These are phyloP conservation scores for Pyracantha coccinea DNA, from an alignment of 331 rosid genomes.

Conservation along the genomic window DNA sequence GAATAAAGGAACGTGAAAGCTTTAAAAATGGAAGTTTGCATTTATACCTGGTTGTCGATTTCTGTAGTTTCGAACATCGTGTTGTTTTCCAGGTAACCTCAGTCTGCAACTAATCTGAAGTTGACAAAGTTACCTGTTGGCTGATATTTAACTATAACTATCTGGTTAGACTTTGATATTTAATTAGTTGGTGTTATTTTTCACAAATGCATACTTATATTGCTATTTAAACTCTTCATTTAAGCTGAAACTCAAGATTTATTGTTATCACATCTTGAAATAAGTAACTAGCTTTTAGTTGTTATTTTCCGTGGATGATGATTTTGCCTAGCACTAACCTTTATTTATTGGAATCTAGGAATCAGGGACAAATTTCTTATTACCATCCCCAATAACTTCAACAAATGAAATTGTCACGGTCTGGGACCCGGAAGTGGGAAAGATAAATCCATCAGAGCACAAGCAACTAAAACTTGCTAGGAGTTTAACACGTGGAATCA, in stretches of 20 bases:
- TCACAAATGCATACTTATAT: not conserved
- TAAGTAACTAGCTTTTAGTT: not conserved
- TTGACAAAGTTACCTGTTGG: not conserved
- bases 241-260: not conserved
- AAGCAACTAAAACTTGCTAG: constrained; percentile 95
- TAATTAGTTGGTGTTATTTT: not conserved
- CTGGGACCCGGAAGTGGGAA: constrained; percentile 96
- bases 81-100: constrained; percentile 89
- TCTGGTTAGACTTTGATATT: not conserved
- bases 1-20: constrained; percentile 73
- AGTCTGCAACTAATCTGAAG: constrained; percentile 13
- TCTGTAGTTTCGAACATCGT: constrained; percentile 83
- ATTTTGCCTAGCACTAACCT: not conserved
- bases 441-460: constrained; percentile 90
- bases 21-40: constrained; percentile 70
- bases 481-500: constrained; percentile 95
- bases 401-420: constrained; percentile 88
- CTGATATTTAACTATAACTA: not conserved
- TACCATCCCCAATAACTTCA: constrained; percentile 88
- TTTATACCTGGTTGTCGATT: constrained; percentile 78
- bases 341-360: constrained; percentile 59
- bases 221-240: not conserved
- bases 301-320: not conserved
- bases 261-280: not conserved
- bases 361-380: constrained; percentile 88